These are phyloP conservation scores for Ceratocystis eucalypticola DNA, from an alignment of 2,329 filamentous ascomycete genomes.

Conservation along the genomic window DNA sequence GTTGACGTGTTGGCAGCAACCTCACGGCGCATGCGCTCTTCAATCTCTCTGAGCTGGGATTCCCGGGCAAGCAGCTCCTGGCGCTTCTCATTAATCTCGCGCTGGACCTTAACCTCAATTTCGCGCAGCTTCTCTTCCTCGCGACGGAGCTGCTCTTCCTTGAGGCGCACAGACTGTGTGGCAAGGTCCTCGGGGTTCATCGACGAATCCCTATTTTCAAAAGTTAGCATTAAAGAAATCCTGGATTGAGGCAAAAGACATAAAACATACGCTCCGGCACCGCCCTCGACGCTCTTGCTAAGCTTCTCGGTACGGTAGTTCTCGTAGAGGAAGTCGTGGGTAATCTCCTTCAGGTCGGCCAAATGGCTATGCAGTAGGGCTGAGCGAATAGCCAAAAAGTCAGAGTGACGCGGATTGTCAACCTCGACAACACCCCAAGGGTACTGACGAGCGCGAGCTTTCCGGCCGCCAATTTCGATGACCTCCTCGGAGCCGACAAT, in stretches of 20 bases:
- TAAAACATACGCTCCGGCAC: slow-evolving; percentile 65
- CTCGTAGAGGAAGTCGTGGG: slow-evolving; percentile 98
- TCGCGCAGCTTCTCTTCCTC: slow-evolving; percentile 99
- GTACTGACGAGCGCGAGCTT: slow-evolving; percentile 90
- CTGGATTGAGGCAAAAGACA: slow-evolving; percentile 24
- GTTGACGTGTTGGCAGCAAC: slow-evolving; percentile 40
- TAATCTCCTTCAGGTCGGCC: slow-evolving; percentile 98
- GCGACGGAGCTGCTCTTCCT: slow-evolving; percentile 97
- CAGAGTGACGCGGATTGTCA: slow-evolving; percentile 96
- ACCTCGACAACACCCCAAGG: slow-evolving; percentile 99
- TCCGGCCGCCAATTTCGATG: slow-evolving; percentile 83
- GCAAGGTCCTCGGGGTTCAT: slow-evolving; percentile 98
- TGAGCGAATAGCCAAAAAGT: slow-evolving; percentile 94
- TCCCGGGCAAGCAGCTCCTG: slow-evolving; percentile 95
- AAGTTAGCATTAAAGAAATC: slow-evolving; percentile 13
- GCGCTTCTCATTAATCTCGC: slow-evolving; percentile 99
- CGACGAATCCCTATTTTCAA: slow-evolving; percentile 52
- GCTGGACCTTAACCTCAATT: slow-evolving; percentile 98
- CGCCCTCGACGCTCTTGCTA: slow-evolving; percentile 95
- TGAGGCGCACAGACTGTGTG: slow-evolving; percentile 91
- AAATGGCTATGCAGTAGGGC: slow-evolving; percentile 95
- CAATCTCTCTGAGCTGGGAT: slow-evolving; percentile 96
- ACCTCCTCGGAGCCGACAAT: slow-evolving; percentile 96
- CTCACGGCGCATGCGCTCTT: slow-evolving; percentile 91
- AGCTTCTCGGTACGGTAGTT: slow-evolving; percentile 99